phyloP scores from a whole-genome alignment of 306 rosid species.

The Luffa aegyptiaca region DNA sequence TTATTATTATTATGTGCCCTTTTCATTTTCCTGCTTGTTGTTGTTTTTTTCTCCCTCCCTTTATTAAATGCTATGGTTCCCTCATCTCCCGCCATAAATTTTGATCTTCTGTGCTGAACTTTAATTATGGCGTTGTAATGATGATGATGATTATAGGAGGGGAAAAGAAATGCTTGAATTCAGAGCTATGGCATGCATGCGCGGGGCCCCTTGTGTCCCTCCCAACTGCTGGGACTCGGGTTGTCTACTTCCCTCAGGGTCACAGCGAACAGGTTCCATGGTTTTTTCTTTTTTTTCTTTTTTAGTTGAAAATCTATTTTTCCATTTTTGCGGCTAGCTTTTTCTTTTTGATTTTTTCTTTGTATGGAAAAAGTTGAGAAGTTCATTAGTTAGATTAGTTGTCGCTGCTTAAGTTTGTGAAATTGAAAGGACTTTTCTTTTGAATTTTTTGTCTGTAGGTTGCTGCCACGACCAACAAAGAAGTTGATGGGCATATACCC shows the following conservation, averaged over 20 bases:
- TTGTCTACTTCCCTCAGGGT: slow-evolving; percentile 91
- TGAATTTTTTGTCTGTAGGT: slow-evolving; percentile 26
- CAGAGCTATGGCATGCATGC: slow-evolving; percentile 98
- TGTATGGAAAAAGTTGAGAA: neutral
- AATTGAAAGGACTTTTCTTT: neutral
- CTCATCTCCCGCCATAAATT: neutral
- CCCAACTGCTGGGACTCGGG: slow-evolving; percentile 65
- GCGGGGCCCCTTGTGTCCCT: slow-evolving; percentile 84
- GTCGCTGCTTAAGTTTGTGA: neutral
- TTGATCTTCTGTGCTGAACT: slow-evolving; percentile 3
- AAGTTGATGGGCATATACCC: slow-evolving; percentile 73
- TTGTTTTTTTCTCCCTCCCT: neutral
- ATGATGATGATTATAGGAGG: slow-evolving; percentile 34
- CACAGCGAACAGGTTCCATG: slow-evolving; percentile 68
- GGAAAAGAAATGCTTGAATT: slow-evolving; percentile 78
- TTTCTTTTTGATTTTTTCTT: neutral
- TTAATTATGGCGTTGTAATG: slow-evolving; percentile 6
- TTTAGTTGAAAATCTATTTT: neutral
- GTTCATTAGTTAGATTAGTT: neutral
- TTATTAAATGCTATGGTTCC: neutral
- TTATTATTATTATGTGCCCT: slow-evolving; percentile 1
- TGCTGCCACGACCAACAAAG: slow-evolving; percentile 72
- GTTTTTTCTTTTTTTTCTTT: neutral
- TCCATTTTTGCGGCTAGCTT: neutral
- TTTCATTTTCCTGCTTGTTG: neutral